Percentiles rank a stretch among this genome's conserved stretches.
These are phyloP conservation scores for Salpingoeca rosetta DNA, from an alignment of 78 protist species.

Conservation along the genomic window DNA sequence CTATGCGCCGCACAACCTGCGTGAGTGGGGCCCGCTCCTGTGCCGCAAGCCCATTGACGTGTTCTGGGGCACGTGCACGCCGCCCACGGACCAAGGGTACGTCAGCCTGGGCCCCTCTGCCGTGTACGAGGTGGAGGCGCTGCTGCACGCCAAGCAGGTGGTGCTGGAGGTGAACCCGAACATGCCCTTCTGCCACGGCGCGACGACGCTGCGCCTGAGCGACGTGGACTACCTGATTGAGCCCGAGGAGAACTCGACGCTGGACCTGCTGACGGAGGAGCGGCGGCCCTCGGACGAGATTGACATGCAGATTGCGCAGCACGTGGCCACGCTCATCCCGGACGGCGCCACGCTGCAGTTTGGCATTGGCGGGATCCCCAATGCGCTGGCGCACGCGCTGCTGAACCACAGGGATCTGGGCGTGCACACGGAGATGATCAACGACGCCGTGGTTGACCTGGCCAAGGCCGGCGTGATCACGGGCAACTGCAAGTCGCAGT, in stretches of 20 bases:
- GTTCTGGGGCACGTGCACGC: not conserved
- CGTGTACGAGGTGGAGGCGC: constrained; percentile 1
- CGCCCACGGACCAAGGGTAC: constrained; percentile 37
- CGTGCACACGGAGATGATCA: constrained; percentile 49
- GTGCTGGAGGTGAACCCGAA: constrained; percentile 31
- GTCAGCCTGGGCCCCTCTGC: constrained; percentile 21
- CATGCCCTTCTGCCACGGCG: constrained; percentile 42
- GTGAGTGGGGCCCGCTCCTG: not conserved
- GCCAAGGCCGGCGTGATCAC: constrained; percentile 22
- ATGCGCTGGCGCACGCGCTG: constrained; percentile 10
- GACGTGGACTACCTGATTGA: no score
- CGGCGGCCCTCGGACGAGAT: not conserved
- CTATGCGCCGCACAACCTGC: not conserved
- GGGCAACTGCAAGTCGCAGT: not conserved
- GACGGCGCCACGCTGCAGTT: constrained; percentile 37
- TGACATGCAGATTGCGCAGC: not conserved
- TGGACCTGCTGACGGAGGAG: no score
- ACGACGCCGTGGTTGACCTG: constrained; percentile 27
- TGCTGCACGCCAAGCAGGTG: constrained; percentile 3
- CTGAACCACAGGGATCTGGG: constrained; percentile 28
- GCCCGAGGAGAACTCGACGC: no score
- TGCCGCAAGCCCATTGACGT: not conserved
- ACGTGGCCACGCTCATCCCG: constrained; percentile 12
- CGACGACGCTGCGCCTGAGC: no score
- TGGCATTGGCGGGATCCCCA: constrained; percentile 51